Conservation (phyloP, 129 eudicot genomes). For the Daucus carota region DH1_v3.0 NC_030381.2:35215001-35215500, state of each 20-base stretch:
- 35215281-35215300: background rate
- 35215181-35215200: background rate
- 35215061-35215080: no score
- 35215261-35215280: no score
- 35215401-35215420: no score
- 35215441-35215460: no score
- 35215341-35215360: no score
- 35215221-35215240: background rate
- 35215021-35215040: background rate
- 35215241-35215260: background rate
- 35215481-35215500: no score
- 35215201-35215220: background rate
- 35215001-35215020: background rate
- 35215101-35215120: background rate
- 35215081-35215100: no score
- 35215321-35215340: background rate
- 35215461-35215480: no score
- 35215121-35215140: background rate
- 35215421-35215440: no score
- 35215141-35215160: background rate
- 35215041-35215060: no score
- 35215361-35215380: no score
- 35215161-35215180: background rate
- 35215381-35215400: no score
- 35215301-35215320: background rate